Evolutionary conservation across 169 alveolate species (phyloP).

Genomic region (Eimeria maxima): DNA sequence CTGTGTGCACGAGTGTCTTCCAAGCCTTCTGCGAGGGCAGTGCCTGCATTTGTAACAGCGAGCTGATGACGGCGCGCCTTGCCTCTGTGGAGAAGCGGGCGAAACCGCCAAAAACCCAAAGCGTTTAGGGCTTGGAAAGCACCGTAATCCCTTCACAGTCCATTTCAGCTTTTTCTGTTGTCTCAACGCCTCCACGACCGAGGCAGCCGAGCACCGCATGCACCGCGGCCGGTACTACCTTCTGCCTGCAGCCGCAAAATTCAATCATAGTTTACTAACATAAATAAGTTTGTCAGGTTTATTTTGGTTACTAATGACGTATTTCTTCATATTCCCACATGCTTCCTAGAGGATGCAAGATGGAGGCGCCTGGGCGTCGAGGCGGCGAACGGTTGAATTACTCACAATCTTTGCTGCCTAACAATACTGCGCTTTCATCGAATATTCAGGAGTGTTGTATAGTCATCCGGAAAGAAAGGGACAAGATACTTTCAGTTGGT

Average conservation of each 20-base stretch:
- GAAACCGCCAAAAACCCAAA: constrained; percentile 19
- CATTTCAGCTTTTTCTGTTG: constrained; percentile 9
- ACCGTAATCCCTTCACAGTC: neutral
- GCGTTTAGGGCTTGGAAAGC: neutral
- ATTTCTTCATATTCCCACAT: neutral
- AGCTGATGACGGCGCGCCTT: neutral
- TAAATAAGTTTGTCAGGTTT: neutral
- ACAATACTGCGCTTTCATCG: neutral
- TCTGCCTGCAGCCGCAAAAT: neutral
- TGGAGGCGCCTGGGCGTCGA: neutral
- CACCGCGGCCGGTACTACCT: constrained; percentile 17
- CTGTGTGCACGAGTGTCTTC: neutral
- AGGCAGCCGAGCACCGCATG: constrained; percentile 52
- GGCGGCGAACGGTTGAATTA: neutral
- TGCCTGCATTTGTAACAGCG: neutral
- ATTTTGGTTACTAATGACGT: neutral
- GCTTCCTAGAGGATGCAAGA: neutral
- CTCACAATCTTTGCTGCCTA: neutral
- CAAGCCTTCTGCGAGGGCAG: constrained; percentile 16
- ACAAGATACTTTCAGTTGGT: neutral
- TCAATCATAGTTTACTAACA: neutral
- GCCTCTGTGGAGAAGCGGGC: constrained; percentile 1
- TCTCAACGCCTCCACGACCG: constrained; percentile 1
- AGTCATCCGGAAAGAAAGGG: neutral
- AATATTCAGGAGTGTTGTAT: neutral